Conservation (phyloP, 306 rosid genomes). For the Comarum palustre region DNA sequence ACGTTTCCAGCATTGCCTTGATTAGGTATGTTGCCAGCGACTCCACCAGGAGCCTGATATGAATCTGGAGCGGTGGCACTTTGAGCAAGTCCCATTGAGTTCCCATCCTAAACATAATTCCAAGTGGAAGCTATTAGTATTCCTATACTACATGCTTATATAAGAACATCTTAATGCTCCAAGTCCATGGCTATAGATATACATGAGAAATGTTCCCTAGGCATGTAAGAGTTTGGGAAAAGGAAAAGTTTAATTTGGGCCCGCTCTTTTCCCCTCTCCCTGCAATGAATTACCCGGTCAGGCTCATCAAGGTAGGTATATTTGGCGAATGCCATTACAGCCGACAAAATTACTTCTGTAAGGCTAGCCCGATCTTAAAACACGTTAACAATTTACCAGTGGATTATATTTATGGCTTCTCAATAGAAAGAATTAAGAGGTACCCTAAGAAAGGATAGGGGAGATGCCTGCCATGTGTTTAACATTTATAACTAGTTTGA, state of each 20-base stretch:
- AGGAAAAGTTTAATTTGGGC: background rate
- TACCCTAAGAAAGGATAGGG: background rate
- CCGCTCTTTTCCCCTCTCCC: background rate
- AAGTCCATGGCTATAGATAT: background rate
- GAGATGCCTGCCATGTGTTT: background rate
- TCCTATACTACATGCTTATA: background rate
- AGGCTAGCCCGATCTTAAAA: background rate
- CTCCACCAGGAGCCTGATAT: constrained; percentile 38
- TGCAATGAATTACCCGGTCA: background rate
- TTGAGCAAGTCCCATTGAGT: constrained; percentile 38
- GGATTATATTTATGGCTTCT: background rate
- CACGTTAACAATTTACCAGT: background rate
- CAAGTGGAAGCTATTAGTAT: constrained; percentile 22
- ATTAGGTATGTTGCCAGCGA: constrained; percentile 30
- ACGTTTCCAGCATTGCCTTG: constrained; percentile 44
- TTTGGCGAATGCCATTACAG: background rate
- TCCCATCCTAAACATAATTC: constrained; percentile 52
- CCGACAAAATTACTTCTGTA: constrained; percentile 3
- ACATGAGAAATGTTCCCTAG: background rate
- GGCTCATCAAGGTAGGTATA: background rate
- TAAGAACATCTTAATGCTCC: background rate
- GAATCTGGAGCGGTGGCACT: constrained; percentile 34
- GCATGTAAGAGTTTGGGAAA: background rate
- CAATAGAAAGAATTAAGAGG: background rate
- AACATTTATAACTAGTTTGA: background rate